Conservation (phyloP, 1,139 yeast species). For the Lodderomyces pseudojiufengensis region DNA sequence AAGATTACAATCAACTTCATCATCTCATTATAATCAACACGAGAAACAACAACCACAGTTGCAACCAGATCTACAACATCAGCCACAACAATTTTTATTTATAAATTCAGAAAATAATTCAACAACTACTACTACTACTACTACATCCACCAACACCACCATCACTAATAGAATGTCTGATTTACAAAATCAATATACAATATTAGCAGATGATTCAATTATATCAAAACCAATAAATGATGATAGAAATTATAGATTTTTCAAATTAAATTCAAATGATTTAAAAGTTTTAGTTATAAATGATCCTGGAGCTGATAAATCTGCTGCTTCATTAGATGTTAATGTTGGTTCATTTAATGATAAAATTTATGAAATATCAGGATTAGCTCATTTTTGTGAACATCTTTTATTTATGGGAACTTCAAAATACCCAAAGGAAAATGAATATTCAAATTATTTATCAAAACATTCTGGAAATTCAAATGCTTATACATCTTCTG, state of each 20-base stretch:
- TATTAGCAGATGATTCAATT: constrained; percentile 19
- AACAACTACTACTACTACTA: neutral
- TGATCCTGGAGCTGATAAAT: constrained; percentile 82
- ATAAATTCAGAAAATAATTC: too few relatives aligned
- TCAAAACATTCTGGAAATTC: constrained; percentile 64
- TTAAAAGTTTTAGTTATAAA: constrained; percentile 74
- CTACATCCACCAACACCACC: neutral
- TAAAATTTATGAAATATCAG: constrained; percentile 63
- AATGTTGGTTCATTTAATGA: constrained; percentile 88
- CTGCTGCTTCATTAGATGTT: constrained; percentile 92
- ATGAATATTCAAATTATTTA: constrained; percentile 76
- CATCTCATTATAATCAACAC: neutral
- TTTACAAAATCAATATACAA: constrained; percentile 11
- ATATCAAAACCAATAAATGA: constrained; percentile 66
- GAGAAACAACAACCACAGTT: neutral
- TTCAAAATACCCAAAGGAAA: constrained; percentile 83
- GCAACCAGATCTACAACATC: neutral
- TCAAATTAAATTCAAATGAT: constrained; percentile 58
- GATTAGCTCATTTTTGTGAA: constrained; percentile 96
- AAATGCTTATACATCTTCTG: constrained; percentile 86
- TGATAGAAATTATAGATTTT: constrained; percentile 67
- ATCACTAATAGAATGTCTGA: neutral
- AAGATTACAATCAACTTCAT: neutral
- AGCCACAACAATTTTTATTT: neutral
- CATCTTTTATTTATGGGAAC: constrained; percentile 98